Conservation (phyloP, 345 rosid genomes). For the Eucalyptus fibrosa region DNA sequence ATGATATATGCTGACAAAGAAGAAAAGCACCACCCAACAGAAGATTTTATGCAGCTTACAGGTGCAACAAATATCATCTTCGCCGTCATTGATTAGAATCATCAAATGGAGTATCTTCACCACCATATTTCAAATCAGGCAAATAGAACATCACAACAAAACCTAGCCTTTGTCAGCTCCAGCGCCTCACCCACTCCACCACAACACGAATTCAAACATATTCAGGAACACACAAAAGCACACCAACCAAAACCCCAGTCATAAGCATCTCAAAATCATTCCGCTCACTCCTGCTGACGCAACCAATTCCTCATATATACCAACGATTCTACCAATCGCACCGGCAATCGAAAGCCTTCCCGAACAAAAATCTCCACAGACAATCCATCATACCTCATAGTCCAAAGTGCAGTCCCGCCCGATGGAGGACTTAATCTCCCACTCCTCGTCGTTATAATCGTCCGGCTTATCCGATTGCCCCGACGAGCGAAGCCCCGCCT, state of each 20-base stretch:
- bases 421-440: constrained; percentile 64
- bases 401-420: constrained; percentile 79
- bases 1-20: neutral
- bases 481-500: neutral
- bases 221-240: neutral
- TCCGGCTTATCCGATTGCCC: neutral
- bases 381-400: constrained; percentile 33
- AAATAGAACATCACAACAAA: neutral
- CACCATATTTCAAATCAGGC: neutral
- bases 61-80: neutral
- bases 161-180: neutral
- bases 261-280: neutral
- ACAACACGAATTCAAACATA: neutral
- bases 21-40: neutral
- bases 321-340: neutral
- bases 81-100: neutral
- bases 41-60: neutral
- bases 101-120: neutral
- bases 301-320: neutral
- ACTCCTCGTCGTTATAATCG: constrained; percentile 30
- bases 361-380: neutral
- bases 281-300: neutral
- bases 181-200: neutral
- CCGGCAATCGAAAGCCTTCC: neutral
- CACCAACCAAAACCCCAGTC: neutral